Evolutionary conservation across 1,284 basidiomycete species (phyloP).

Genomic region (Leccinum griseonigrum): DNA sequence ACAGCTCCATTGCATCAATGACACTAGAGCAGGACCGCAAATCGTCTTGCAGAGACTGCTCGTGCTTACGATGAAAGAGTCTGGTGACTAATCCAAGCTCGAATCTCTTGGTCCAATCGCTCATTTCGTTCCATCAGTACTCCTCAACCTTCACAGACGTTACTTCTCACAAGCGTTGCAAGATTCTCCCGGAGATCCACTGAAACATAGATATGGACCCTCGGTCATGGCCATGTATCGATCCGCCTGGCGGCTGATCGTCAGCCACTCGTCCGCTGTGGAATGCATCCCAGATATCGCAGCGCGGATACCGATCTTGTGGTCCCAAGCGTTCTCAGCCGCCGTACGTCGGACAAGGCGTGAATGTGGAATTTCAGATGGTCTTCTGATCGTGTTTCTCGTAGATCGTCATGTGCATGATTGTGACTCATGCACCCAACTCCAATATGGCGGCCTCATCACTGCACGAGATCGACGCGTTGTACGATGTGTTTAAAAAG

Average conservation of each 20-base stretch:
- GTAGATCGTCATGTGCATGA: slow-evolving; percentile 68
- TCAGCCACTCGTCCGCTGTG: slow-evolving; percentile 44
- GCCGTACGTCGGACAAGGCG: slow-evolving; percentile 44
- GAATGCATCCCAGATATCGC: slow-evolving; percentile 39
- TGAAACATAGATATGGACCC: slow-evolving; percentile 59
- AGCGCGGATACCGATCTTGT: slow-evolving; percentile 48
- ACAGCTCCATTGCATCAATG: slow-evolving; percentile 37
- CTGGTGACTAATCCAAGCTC: slow-evolving; percentile 40
- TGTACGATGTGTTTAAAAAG: slow-evolving; percentile 52
- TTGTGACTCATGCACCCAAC: slow-evolving; percentile 55
- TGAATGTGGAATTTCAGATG: background rate
- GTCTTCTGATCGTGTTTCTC: slow-evolving; percentile 2
- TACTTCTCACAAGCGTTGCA: slow-evolving; percentile 67
- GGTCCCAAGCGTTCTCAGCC: slow-evolving; percentile 62
- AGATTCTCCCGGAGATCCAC: slow-evolving; percentile 53
- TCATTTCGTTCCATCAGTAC: slow-evolving; percentile 37
- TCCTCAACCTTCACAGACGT: slow-evolving; percentile 64
- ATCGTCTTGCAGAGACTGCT: slow-evolving; percentile 45
- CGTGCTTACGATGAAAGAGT: slow-evolving; percentile 54
- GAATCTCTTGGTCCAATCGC: slow-evolving; percentile 2
- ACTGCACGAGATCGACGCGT: slow-evolving; percentile 53
- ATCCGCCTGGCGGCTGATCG: slow-evolving; percentile 63
- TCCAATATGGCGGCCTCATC: slow-evolving; percentile 55
- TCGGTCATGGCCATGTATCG: slow-evolving; percentile 71
- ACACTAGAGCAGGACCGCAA: slow-evolving; percentile 16